Conservation (phyloP, 306 rosid genomes). For the Trifolium repens region DNA sequence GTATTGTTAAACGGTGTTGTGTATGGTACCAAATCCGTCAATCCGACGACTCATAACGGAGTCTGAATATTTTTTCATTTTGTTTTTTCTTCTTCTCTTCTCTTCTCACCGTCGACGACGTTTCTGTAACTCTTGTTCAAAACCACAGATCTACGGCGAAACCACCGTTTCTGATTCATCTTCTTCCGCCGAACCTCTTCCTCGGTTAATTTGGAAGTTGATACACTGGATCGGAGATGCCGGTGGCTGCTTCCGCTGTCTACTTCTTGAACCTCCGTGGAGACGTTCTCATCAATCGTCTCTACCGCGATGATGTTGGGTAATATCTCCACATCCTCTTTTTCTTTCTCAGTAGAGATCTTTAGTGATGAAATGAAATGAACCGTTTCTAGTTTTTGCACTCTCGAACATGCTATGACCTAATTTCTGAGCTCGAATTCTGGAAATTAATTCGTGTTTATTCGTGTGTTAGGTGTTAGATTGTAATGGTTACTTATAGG, state of each 20-base stretch:
- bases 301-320: conserved; percentile 98
- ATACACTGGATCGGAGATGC: conserved; percentile 77
- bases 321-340: conserved; percentile 32
- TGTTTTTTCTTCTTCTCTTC: conserved; percentile 3
- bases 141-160: conserved; percentile 44
- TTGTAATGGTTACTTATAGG: background rate
- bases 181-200: conserved; percentile 28
- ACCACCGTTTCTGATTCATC: conserved; percentile 29
- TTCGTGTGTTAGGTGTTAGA: background rate
- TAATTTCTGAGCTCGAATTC: conserved; percentile 15
- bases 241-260: conserved; percentile 93
- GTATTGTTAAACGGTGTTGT: conserved; percentile 30
- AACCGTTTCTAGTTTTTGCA: conserved; percentile 4
- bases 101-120: conserved; percentile 32
- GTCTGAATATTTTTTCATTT: conserved; percentile 21
- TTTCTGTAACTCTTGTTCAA: conserved; percentile 12
- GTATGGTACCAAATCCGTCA: conserved; percentile 26
- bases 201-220: conserved; percentile 44
- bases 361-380: conserved; percentile 8
- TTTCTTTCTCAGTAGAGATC: conserved; percentile 3
- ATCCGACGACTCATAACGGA: conserved; percentile 36
- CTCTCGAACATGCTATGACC: background rate
- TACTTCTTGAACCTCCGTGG: conserved; percentile 94
- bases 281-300: conserved; percentile 96
- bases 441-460: background rate